These are phyloP conservation scores for Acanthamoeba castellanii DNA, from an alignment of 208 protist genomes.

Conservation along the genomic window DNA sequence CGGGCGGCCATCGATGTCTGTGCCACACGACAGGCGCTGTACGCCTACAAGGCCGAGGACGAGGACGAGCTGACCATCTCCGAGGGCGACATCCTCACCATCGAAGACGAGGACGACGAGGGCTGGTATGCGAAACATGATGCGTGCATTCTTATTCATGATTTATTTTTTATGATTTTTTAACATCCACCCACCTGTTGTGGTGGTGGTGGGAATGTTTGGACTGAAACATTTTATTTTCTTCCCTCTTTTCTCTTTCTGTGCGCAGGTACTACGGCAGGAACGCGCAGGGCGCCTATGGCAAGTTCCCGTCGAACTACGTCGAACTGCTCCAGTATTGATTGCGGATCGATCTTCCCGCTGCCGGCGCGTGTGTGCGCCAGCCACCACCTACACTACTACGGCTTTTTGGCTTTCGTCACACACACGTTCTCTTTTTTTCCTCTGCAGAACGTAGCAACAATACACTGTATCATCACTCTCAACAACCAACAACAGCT, in stretches of 20 bases:
- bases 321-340: conserved; percentile 38
- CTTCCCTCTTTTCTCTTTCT: too few species aligned
- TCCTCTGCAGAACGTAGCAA: too few species aligned
- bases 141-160: neutral
- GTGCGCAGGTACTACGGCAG: conserved; percentile 62
- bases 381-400: too few species aligned
- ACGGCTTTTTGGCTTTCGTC: too few species aligned
- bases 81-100: conserved; percentile 35
- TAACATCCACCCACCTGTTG: too few species aligned
- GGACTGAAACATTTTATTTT: too few species aligned
- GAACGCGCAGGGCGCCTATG: neutral
- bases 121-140: conserved; percentile 6
- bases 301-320: conserved; percentile 70
- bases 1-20: neutral
- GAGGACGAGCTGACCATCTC: conserved; percentile 40
- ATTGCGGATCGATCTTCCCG: neutral
- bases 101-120: conserved; percentile 67
- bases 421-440: too few species aligned
- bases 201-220: too few species aligned
- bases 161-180: neutral
- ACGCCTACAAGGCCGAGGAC: conserved; percentile 60
- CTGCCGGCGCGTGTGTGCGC: too few species aligned
- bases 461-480: too few species aligned
- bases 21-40: neutral
- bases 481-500: too few species aligned